Percentiles rank a stretch among this genome's conserved stretches.
phyloP scores from a whole-genome alignment of 179 eudicot species.

The Pouteria campechiana region DNA sequence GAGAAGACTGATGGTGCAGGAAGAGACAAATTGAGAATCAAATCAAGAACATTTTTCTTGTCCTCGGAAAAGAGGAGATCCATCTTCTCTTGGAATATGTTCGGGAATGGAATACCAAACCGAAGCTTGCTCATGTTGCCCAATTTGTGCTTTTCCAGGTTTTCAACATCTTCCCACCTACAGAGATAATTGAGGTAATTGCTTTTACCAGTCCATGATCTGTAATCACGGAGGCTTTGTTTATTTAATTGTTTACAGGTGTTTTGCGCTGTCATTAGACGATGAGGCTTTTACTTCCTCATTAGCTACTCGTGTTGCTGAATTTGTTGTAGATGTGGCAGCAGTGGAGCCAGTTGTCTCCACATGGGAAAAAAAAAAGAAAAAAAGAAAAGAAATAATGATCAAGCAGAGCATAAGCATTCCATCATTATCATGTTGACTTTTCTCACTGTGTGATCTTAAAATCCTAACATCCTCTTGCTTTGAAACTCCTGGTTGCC shows the following conservation, averaged over 20 bases:
- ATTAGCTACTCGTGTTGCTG: no score
- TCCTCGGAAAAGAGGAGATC: slow-evolving; percentile 62
- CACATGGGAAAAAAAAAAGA: no score
- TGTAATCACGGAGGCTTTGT: no score
- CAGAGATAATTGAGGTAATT: slow-evolving; percentile 71
- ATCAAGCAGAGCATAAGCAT: no score
- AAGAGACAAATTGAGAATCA: slow-evolving; percentile 32
- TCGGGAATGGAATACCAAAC: slow-evolving; percentile 97
- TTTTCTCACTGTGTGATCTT: no score
- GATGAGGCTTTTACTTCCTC: neutral
- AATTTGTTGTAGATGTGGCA: no score
- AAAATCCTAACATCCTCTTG: no score
- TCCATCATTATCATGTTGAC: no score
- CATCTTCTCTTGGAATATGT: slow-evolving; percentile 64
- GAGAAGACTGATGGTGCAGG: slow-evolving; percentile 28
- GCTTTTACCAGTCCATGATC: no score
- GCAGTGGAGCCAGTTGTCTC: no score
- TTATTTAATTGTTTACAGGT: neutral
- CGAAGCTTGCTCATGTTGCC: slow-evolving; percentile 80
- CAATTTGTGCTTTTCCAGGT: slow-evolving; percentile 73
- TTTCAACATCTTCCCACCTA: slow-evolving; percentile 68
- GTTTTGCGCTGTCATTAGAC: neutral
- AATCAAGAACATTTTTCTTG: slow-evolving; percentile 46
- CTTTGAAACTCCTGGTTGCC: no score
- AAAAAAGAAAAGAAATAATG: no score